These are phyloP conservation scores for Malassezia nana DNA, from an alignment of 1,284 basidiomycete genomes.

Conservation along the genomic window DNA sequence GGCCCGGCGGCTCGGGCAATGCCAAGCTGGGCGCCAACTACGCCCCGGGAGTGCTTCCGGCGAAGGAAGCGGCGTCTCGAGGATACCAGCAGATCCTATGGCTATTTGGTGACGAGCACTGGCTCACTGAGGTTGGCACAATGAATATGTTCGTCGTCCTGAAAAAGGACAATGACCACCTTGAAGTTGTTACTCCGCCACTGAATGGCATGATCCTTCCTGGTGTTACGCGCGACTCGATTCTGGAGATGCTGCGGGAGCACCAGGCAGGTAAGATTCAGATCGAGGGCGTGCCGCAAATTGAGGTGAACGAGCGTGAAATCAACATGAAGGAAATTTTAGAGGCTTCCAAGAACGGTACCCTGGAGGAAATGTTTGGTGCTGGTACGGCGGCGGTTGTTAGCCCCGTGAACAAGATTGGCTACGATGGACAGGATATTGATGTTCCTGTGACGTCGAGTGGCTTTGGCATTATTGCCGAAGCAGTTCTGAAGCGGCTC, in stretches of 20 bases:
- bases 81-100: constrained; percentile 94
- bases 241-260: constrained; percentile 67
- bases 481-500: constrained; percentile 70
- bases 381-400: constrained; percentile 61
- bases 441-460: constrained; percentile 71
- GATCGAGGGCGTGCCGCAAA: constrained; percentile 34
- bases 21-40: constrained; percentile 48
- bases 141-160: constrained; percentile 94
- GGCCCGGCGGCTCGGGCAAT: constrained; percentile 44
- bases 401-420: constrained; percentile 58
- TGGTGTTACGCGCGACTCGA: constrained; percentile 79
- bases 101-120: constrained; percentile 57
- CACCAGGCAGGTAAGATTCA: constrained; percentile 58
- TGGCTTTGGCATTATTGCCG: constrained; percentile 77
- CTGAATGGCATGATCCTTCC: constrained; percentile 91
- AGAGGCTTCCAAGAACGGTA: constrained; percentile 60
- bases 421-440: constrained; percentile 76
- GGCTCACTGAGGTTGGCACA: constrained; percentile 57
- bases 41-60: constrained; percentile 54
- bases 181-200: constrained; percentile 56
- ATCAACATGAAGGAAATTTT: constrained; percentile 83
- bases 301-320: constrained; percentile 70
- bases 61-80: constrained; percentile 67
- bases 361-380: constrained; percentile 82
- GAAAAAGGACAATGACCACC: constrained; percentile 60